Conservation (phyloP, 371 early-diverging fungal genomes). For the Saksenaea oblongispora region DNA sequence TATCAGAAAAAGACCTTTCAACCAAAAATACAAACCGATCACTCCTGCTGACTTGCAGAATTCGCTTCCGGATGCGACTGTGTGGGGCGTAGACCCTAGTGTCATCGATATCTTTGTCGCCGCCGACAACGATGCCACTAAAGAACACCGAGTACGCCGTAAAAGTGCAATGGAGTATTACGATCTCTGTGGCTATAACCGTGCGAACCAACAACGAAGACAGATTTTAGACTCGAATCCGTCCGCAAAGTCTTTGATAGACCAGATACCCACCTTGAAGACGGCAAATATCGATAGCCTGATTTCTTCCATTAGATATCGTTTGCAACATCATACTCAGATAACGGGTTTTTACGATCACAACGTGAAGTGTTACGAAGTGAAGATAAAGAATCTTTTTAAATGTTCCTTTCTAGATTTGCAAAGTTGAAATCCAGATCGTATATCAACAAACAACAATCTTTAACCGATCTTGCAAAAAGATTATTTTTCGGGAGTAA, state of each 20-base stretch:
- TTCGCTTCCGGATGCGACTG: background rate
- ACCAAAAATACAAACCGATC: background rate
- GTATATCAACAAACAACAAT: too few species aligned
- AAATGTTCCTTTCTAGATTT: too few species aligned
- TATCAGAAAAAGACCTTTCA: background rate
- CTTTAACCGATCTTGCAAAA: too few species aligned
- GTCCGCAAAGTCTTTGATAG: background rate
- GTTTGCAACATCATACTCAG: background rate
- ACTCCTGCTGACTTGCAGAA: background rate
- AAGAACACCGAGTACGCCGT: background rate
- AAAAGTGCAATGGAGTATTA: constrained; percentile 10
- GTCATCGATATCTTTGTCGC: background rate
- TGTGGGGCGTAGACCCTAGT: constrained; percentile 1
- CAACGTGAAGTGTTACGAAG: too few species aligned
- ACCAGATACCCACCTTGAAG: background rate
- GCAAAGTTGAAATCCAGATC: too few species aligned
- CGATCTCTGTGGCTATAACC: constrained; percentile 11
- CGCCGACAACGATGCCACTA: background rate
- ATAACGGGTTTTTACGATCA: background rate
- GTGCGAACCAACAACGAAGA: constrained; percentile 7
- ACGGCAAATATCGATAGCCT: background rate
- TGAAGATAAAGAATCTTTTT: too few species aligned
- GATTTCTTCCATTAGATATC: background rate
- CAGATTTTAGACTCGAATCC: background rate
- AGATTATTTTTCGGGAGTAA: too few species aligned